Percentiles rank a stretch among this genome's conserved stretches.
Conservation (phyloP, 23 red algal genomes). For the Gracilaria vermiculophylla region DNA sequence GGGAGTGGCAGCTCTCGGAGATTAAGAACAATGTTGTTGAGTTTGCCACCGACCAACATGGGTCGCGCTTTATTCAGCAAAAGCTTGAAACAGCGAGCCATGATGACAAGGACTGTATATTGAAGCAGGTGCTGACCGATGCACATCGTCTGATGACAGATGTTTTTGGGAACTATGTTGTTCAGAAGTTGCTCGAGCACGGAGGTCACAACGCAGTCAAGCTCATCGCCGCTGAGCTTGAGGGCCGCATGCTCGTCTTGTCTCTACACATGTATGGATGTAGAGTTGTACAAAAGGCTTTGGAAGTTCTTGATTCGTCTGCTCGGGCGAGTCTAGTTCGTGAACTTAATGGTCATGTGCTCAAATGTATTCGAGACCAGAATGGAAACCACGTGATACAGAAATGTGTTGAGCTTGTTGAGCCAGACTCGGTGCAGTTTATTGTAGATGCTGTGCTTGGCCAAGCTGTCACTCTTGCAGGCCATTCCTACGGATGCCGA, state of each 20-base stretch:
- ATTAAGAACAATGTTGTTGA: slow-evolving; percentile 91
- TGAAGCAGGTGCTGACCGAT: slow-evolving; percentile 73
- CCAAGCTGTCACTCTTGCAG: slow-evolving; percentile 87
- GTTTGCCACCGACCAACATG: slow-evolving; percentile 99
- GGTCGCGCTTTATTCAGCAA: slow-evolving; percentile 98
- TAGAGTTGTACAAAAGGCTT: slow-evolving; percentile 98
- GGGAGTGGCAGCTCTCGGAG: slow-evolving; percentile 85
- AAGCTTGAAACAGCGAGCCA: slow-evolving; percentile 77
- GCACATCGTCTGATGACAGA: slow-evolving; percentile 90
- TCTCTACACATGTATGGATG: slow-evolving; percentile 99
- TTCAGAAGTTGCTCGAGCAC: slow-evolving; percentile 92
- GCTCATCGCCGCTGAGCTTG: slow-evolving; percentile 76
- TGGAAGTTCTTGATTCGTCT: slow-evolving; percentile 78
- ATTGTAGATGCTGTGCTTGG: slow-evolving; percentile 87
- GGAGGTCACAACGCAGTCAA: slow-evolving; percentile 69
- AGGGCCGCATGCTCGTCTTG: slow-evolving; percentile 86
- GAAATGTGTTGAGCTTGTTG: slow-evolving; percentile 94
- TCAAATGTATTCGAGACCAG: slow-evolving; percentile 99
- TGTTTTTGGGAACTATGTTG: slow-evolving; percentile 99
- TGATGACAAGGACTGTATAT: slow-evolving; percentile 68
- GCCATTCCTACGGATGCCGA: slow-evolving; percentile 98
- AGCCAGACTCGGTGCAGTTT: slow-evolving; percentile 84
- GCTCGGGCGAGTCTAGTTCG: slow-evolving; percentile 65
- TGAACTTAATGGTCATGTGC: slow-evolving; percentile 96
- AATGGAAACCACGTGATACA: slow-evolving; percentile 99